Evolutionary conservation across 2,329 filamentous ascomycete species (phyloP).

Genomic region (Ophiocordyceps camponoti-floridani): DNA sequence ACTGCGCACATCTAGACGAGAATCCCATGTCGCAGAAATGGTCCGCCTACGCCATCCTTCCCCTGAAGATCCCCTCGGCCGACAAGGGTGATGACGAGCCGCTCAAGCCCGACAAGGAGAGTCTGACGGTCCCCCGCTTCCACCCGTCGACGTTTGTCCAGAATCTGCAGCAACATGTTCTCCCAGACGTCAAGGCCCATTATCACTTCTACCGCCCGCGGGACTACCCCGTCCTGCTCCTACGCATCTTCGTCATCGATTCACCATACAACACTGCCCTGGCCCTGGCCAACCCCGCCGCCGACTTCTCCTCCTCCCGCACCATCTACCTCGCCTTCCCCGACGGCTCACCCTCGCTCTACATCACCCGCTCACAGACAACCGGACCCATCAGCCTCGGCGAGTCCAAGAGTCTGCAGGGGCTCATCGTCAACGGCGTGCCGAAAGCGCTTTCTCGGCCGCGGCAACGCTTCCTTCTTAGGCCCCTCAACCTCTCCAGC

Average conservation of each 20-base stretch:
- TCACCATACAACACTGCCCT: conserved; percentile 57
- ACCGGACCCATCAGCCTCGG: conserved; percentile 20
- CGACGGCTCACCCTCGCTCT: conserved; percentile 60
- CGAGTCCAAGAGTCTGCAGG: conserved; percentile 47
- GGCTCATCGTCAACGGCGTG: conserved; percentile 58
- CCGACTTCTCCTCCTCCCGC: conserved; percentile 44
- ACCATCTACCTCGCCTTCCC: conserved; percentile 72
- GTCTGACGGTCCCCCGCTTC: conserved; percentile 46
- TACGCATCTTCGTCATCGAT: conserved; percentile 67
- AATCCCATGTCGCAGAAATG: conserved; percentile 46
- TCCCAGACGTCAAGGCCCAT: conserved; percentile 68
- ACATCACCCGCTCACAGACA: conserved; percentile 36
- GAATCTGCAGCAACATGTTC: conserved; percentile 54
- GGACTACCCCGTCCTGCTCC: conserved; percentile 48
- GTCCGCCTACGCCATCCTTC: conserved; percentile 42
- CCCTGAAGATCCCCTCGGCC: conserved; percentile 22
- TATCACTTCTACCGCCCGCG: conserved; percentile 62
- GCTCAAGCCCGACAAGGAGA: conserved; percentile 23
- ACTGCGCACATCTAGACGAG: conserved; percentile 47
- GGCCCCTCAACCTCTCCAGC: conserved; percentile 49
- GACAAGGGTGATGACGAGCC: conserved; percentile 19
- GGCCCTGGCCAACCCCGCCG: conserved; percentile 19
- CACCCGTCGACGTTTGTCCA: conserved; percentile 66
- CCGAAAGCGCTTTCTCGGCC: conserved; percentile 68
- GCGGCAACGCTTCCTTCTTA: conserved; percentile 51